These are phyloP conservation scores for Venturia aucupariae DNA, from an alignment of 2,329 filamentous ascomycete genomes.

Conservation along the genomic window DNA sequence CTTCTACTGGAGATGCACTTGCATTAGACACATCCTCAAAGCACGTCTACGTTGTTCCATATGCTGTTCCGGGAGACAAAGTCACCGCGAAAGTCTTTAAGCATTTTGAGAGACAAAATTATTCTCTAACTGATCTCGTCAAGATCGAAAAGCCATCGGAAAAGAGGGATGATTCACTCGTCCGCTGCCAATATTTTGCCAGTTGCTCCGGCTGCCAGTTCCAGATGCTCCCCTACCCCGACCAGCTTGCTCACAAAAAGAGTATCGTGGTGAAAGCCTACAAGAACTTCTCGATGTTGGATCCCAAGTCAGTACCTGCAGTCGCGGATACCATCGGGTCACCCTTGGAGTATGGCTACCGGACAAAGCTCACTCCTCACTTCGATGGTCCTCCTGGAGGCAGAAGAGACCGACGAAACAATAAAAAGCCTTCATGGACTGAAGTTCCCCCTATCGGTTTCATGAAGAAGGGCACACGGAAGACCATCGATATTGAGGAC, in stretches of 20 bases:
- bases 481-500: conserved; percentile 89
- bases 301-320: conserved; percentile 62
- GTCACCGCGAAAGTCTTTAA: conserved; percentile 70
- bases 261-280: conserved; percentile 86
- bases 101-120: conserved; percentile 52
- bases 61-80: conserved; percentile 75
- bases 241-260: conserved; percentile 78
- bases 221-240: conserved; percentile 86
- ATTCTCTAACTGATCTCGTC: conserved; percentile 74
- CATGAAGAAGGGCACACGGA: conserved; percentile 71
- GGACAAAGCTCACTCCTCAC: conserved; percentile 94
- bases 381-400: conserved; percentile 67
- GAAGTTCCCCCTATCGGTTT: conserved; percentile 77
- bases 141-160: conserved; percentile 64
- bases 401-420: conserved; percentile 37
- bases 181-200: conserved; percentile 79
- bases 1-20: conserved; percentile 86
- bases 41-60: conserved; percentile 79
- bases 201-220: conserved; percentile 90
- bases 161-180: conserved; percentile 64
- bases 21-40: conserved; percentile 58
- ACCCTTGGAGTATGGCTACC: conserved; percentile 84
- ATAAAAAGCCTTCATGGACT: conserved; percentile 48
- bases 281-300: conserved; percentile 77
- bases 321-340: conserved; percentile 82